Evolutionary conservation across 345 rosid species (phyloP).

Genomic region (Pistacia atlantica): DNA sequence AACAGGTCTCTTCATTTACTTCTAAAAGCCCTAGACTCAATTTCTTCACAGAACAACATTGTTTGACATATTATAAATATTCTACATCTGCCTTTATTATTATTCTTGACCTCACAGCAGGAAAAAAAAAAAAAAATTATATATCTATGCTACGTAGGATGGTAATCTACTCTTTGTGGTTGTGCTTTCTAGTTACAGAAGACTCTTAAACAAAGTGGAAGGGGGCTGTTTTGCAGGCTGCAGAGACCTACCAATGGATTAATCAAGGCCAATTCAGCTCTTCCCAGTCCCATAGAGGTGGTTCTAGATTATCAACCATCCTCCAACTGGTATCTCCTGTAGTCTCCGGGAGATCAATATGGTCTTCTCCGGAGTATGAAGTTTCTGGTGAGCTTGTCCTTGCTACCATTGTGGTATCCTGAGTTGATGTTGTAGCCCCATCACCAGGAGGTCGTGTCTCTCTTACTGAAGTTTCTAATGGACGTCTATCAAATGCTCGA

Average conservation of each 20-base stretch:
- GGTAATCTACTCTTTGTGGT: background rate
- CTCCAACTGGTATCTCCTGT: constrained; percentile 29
- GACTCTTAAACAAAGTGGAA: background rate
- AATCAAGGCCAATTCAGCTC: constrained; percentile 47
- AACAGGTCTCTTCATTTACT: background rate
- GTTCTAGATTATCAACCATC: constrained; percentile 34
- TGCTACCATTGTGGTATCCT: constrained; percentile 21
- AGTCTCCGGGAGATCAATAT: constrained; percentile 34
- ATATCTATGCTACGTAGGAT: background rate
- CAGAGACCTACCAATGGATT: background rate
- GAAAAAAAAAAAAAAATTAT: background rate
- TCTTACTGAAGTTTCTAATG: constrained; percentile 41
- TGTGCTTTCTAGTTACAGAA: background rate
- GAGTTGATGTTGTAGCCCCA: constrained; percentile 35
- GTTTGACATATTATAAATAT: background rate
- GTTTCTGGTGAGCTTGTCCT: constrained; percentile 48
- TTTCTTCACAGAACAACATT: background rate
- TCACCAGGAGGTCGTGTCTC: constrained; percentile 29
- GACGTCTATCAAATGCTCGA: constrained; percentile 93
- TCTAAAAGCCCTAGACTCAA: background rate
- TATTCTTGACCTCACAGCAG: background rate
- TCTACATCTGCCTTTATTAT: background rate
- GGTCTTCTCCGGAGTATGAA: constrained; percentile 46
- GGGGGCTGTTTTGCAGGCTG: background rate
- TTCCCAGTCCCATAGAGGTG: constrained; percentile 60